Percentiles rank a stretch among this genome's conserved stretches.
Evolutionary conservation across 441 rosid genomes (phyloP).

Genomic region (Arabidopsis lyrata): DNA sequence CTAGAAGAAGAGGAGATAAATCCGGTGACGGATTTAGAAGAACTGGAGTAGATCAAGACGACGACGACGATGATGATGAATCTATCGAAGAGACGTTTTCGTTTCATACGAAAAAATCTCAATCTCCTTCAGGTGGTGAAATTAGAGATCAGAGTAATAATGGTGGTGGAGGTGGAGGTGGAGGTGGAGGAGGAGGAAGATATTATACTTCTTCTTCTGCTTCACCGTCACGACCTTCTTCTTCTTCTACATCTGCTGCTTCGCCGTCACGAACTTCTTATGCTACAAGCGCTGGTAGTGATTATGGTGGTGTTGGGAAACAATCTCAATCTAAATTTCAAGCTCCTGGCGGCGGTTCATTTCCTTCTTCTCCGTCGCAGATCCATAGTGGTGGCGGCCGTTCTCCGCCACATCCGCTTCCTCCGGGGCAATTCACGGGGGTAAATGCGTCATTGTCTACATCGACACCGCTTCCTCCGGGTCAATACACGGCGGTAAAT

Average conservation of each 20-base stretch:
- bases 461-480: constrained; percentile 31
- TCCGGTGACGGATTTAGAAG: constrained; percentile 40
- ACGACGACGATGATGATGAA: constrained; percentile 4
- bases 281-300: constrained; percentile 42
- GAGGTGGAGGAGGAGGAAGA: constrained; percentile 18
- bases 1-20: constrained; percentile 44
- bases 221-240: constrained; percentile 46
- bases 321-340: constrained; percentile 41
- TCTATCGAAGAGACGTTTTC: constrained; percentile 55
- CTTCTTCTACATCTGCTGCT: constrained; percentile 30
- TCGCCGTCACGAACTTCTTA: constrained; percentile 44
- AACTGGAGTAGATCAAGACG: constrained; percentile 34
- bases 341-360: constrained; percentile 41
- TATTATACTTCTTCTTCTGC: constrained; percentile 32
- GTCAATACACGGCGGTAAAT: constrained; percentile 7
- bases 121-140: constrained; percentile 32
- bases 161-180: background rate
- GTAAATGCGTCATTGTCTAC: background rate
- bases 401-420: constrained; percentile 48
- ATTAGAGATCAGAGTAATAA: constrained; percentile 5
- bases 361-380: constrained; percentile 25
- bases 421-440: constrained; percentile 34
- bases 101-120: constrained; percentile 54
- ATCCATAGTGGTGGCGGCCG: constrained; percentile 22
- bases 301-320: constrained; percentile 41